Evolutionary conservation across 1,284 basidiomycete species (phyloP).

Genomic region (Phaffia rhodozyma): DNA sequence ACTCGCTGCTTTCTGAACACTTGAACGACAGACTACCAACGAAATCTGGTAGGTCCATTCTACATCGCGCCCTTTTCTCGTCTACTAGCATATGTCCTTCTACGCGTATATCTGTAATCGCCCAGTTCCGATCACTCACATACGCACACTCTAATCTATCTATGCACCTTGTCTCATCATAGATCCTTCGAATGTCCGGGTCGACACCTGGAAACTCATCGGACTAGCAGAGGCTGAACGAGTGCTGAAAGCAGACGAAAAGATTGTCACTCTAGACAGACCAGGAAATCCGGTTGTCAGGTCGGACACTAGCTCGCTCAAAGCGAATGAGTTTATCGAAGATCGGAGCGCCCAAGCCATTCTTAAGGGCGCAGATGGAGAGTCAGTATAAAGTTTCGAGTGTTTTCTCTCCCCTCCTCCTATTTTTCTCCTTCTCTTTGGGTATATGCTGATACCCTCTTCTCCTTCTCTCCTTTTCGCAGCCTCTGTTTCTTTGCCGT

Average conservation of each 20-base stretch:
- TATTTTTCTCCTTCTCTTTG: constrained; percentile 20
- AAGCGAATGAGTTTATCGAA: constrained; percentile 82
- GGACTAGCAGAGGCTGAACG: background rate
- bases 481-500: constrained; percentile 17
- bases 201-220: constrained; percentile 9
- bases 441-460: background rate
- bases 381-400: constrained; percentile 16
- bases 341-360: constrained; percentile 68
- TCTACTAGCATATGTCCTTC: no score
- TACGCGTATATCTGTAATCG: no score
- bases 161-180: background rate
- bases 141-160: no score
- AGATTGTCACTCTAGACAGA: background rate
- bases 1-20: no score
- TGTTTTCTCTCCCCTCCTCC: constrained; percentile 1
- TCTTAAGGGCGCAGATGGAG: constrained; percentile 39
- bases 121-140: no score
- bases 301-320: constrained; percentile 55
- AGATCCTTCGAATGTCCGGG: constrained; percentile 5
- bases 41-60: no score
- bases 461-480: background rate
- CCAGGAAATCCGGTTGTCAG: constrained; percentile 6
- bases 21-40: no score
- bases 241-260: background rate
- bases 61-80: no score